A percentile compares a stretch with the other conserved stretches of the same genome.
Evolutionary conservation across 108 stramenopile species (phyloP).

Genomic region (Pseudonitzschia pungens): DNA sequence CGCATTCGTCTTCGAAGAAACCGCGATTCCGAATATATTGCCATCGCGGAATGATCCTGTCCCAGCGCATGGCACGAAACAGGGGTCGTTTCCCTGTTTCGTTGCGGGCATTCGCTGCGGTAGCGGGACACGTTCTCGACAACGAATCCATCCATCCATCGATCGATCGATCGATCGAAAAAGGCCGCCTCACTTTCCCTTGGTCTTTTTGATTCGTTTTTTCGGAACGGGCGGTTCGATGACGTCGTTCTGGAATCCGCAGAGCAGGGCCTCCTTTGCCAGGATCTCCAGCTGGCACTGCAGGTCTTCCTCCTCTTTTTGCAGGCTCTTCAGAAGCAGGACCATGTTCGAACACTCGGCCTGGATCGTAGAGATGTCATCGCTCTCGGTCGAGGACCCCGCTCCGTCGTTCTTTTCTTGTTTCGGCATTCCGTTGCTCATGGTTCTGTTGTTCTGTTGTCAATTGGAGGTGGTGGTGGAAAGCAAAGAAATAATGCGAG

Average conservation of each 20-base stretch:
- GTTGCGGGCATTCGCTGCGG: too few species aligned
- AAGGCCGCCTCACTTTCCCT: conserved; percentile 10
- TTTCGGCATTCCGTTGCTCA: too few species aligned
- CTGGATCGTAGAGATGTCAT: conserved; percentile 18
- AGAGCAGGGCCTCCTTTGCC: conserved; percentile 41
- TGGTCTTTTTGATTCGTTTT: conserved; percentile 30
- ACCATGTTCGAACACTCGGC: conserved; percentile 51
- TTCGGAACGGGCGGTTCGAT: conserved; percentile 47
- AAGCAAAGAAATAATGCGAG: too few species aligned
- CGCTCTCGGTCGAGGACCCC: neutral
- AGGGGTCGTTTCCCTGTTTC: too few species aligned
- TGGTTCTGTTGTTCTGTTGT: neutral
- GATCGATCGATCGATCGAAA: neutral
- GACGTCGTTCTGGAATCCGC: conserved; percentile 42
- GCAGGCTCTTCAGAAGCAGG: conserved; percentile 35
- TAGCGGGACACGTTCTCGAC: too few species aligned
- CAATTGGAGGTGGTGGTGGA: neutral
- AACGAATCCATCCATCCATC: neutral
- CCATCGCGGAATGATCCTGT: too few species aligned
- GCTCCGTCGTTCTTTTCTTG: neutral
- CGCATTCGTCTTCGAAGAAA: too few species aligned
- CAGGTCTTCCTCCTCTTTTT: conserved; percentile 40
- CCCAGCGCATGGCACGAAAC: too few species aligned
- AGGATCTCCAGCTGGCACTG: conserved; percentile 41
- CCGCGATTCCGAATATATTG: too few species aligned